Base-by-base conservation (phyloP, 1,284 basidiomycete species). In the Rhodofomes roseus region DNA sequence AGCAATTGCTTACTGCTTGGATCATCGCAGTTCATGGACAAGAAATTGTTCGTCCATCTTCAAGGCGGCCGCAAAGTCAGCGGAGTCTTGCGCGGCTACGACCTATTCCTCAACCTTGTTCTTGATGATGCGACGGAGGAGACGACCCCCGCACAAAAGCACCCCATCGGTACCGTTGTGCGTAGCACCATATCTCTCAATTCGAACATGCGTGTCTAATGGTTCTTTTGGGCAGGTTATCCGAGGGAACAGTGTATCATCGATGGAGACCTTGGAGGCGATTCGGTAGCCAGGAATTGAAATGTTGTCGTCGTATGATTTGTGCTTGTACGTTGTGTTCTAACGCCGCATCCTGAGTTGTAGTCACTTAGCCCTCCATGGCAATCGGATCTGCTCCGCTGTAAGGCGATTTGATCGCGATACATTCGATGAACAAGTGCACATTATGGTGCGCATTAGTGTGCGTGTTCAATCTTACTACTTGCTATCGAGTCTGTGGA, bases 101-200 rank as follows among this genome's bases (percentile, higher is more conserved):
- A 99, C 81, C 90, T 99, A 68, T 99, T 99, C 81, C 80, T 99
- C 73, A 99, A 99, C 76, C 84, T 99, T 44, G 96, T 99, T 62
- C 87, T 99, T 71, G 96, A 99, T 73, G 93, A 98, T 70, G 93
- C 94, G 16, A 77, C 90, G 68, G 97, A 99, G 77, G 96, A 98
- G 79, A 87, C 90, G 0, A 89, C 86, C 11, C 89, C 88, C 37
- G 93, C 89, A n/a, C 89, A 95, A 78, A 95, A 93, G 74, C 89
- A 89, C 68, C 88, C 89, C 20, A 90, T 95, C 66, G 95, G 95
- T 34, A 94, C 92, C 63, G 89, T 96, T 57, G 95, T 97, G 74
- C 71, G 93, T 83, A 37, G 60, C 36, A 56, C 48, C 40, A 48
- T 20, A 34, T 48, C 18, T 16, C 29, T 41, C n/a, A 27, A 16